Base-by-base conservation (phyloP, 225 moss, liverwort and hornwort genomes). In the Anthoceros angustus region DNA sequence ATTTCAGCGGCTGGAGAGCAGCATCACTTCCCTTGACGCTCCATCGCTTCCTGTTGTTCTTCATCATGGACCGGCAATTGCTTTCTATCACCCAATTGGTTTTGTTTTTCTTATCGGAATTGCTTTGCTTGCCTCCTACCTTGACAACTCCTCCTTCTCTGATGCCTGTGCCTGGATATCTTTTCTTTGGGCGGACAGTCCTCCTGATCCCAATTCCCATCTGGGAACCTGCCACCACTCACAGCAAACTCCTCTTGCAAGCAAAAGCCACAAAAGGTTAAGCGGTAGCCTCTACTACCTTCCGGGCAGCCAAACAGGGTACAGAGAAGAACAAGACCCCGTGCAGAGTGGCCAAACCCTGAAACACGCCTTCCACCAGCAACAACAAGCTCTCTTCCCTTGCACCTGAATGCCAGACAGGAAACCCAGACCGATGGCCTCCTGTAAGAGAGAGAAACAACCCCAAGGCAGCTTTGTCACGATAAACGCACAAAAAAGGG, bases 21-120 rank as follows among this genome's bases (percentile, higher is more conserved):
- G 8, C 55, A 1, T 23, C 55, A 20, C 32, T 55, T 5, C 55
- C 55, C 18, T 18, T 18, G 18, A 55, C 8, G n/a, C 18, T 55
- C 55, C 32, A 32, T 7, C 55, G 55, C 55, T 55, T 55, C 55
- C 55, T 55, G 55, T 20, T 55, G 55, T 55, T 18, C 55, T 55
- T 55, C 55, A 55, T 55, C n/a, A 20, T 4, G 32, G 32, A 32
- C 32, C 32, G 32, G 2, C 32, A 4, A 32, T 4, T 4, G 32
- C 32, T 32, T 1, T 32, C 32, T 32, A 32, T 32, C 32, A 4
- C 32, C 32, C 32, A 32, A 1, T 1, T 32, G 4, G 2, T 32
- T 32, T 32, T 32, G 32, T 32, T 32, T 32, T 4, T 32, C 1
- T 32, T 32, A 4, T 32, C 55, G 1, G 55, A 7, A 23, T 15